Base-by-base conservation (phyloP, 2,329 filamentous ascomycete species). In the Cercospora sesami region DNA sequence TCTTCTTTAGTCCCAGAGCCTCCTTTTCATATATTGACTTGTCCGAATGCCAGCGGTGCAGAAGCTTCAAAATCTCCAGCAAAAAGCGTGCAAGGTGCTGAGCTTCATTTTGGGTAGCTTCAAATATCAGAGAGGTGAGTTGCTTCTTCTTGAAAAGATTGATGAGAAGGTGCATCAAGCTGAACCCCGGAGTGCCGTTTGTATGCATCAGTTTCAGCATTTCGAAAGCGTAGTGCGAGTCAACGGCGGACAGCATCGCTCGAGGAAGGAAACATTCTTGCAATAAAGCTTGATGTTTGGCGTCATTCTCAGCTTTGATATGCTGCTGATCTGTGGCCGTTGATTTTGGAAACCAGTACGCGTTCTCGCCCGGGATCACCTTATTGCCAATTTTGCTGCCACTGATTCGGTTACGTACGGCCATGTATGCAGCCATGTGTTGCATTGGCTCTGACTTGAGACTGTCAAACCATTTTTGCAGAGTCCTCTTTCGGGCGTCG, bases 251-350 rank as follows among this genome's bases (percentile, higher is more conserved):
- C 31, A 97, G 83, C 28, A 95, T 85, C 18, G 96, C 85, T 51
- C 95, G 90, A 9, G 95, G 95, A n/a, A 98, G 80, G 72, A 99
- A 89, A 77, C 95, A 99, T 74, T 96, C 90, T 79, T 98, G 93
- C 9, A 99, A 86, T 18, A 99, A 81, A 3, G 87, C 86, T 73
- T 93, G 88, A 63, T 94, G 91, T 4, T 96, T 84, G 7, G 76
- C 83, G 67, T 91, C 89, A 45, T 68, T 87, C 86, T 68, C 72
- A 26, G 67, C 62, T 31, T 68, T 68, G 53, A 63, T 57, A 26
- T 69, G 65, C 21, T 67, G 60, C 18, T 60, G 57, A 45, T 72
- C 68, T 6, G 59, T 62, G 8, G 62, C 48, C 3, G 39, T 66
- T 51, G 51, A 70, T 68, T 7, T 78, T 73, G 71, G 88, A 85